Evolutionary conservation across 1,284 basidiomycete species (phyloP).

Genomic region (Trichosporon sp.): DNA sequence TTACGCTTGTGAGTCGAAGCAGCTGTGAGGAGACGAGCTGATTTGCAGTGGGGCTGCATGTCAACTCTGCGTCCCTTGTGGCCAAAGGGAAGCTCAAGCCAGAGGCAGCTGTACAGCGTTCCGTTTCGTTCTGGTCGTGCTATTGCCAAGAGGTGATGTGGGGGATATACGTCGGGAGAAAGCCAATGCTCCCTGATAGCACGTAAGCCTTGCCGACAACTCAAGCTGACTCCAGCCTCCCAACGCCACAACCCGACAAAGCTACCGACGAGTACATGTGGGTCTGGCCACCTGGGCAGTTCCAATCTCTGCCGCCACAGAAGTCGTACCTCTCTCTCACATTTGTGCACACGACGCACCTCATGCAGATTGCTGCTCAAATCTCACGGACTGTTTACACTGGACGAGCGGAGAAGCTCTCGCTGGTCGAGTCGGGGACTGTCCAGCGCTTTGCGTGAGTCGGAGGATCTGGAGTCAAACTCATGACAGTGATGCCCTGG

Average conservation of each 20-base stretch:
- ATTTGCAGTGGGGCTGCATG: constrained; percentile 28
- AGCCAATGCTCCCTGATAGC: constrained; percentile 25
- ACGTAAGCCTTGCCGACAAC: constrained; percentile 6
- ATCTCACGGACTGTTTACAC: constrained; percentile 12
- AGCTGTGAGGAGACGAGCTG: neutral
- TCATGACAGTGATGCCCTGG: constrained; percentile 49
- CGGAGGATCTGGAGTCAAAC: neutral
- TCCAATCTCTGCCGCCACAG: constrained; percentile 5
- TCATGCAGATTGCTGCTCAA: constrained; percentile 11
- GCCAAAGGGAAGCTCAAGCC: constrained; percentile 19
- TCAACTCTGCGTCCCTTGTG: constrained; percentile 22
- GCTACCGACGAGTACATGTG: constrained; percentile 24
- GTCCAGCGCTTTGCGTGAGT: constrained; percentile 8
- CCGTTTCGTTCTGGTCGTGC: constrained; percentile 30
- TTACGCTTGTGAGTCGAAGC: constrained; percentile 24
- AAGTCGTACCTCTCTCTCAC: constrained; percentile 11
- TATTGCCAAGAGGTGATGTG: constrained; percentile 34
- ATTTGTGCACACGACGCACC: constrained; percentile 12
- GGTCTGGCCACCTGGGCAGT: constrained; percentile 20
- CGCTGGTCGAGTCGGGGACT: constrained; percentile 9
- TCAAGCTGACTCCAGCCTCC: constrained; percentile 15
- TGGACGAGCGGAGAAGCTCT: constrained; percentile 6
- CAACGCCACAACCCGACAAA: constrained; percentile 20
- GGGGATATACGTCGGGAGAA: constrained; percentile 32
- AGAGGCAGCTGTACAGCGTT: constrained; percentile 22